Base-by-base conservation (phyloP, 768 basidiomycete species). In the Boletus vinaceobasis region DNA sequence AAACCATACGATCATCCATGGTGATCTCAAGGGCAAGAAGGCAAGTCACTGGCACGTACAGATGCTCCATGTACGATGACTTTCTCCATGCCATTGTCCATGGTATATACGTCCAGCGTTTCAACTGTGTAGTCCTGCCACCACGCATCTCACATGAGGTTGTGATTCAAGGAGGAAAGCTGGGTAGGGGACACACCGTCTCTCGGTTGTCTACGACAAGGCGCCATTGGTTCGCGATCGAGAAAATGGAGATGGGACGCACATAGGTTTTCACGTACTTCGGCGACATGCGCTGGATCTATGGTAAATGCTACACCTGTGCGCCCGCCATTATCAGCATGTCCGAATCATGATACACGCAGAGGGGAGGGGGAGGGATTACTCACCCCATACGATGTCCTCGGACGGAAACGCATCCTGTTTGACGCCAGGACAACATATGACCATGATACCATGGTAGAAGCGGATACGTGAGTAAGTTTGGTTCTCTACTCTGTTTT, bases 261-360 rank as follows among this genome's bases (percentile, higher is more conserved):
- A 92, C 93, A 90, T 71, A 96, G 72, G 67, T 93, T 88, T 43
- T 84, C 86, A 45, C 86, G 79, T 6, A 93, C 93, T 71, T 93
- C 87, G 0, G 79, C 73, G 55, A 83, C 86, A 55, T 86, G 83
- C 8, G 70, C 74, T 0, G 88, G 87, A 59, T 96, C 91, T 64
- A 98, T 94, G 8, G 88, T 87, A 69, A 90, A 93, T 3, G 90
- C 90, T 8, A 93, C 74, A 3, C 93, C 90, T 91, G 57, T 14
- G 35, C 17, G 23, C 17, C 29, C 40, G 14, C 27, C 27, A 23
- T 42, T 32, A 32, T 23, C 7, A 43, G 37, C 21, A 15, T 21
- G 21, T 19, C 13, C 11, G 19, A 31, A 23, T 35, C 31, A 17
- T 31, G 21, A 37, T 23, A 27, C 27, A 14, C 9, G 8, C 3